Percentiles rank a stretch among this genome's conserved stretches.
phyloP scores from a whole-genome alignment of 2,329 filamentous ascomycete species.

The Venturia oleaginea region DNA sequence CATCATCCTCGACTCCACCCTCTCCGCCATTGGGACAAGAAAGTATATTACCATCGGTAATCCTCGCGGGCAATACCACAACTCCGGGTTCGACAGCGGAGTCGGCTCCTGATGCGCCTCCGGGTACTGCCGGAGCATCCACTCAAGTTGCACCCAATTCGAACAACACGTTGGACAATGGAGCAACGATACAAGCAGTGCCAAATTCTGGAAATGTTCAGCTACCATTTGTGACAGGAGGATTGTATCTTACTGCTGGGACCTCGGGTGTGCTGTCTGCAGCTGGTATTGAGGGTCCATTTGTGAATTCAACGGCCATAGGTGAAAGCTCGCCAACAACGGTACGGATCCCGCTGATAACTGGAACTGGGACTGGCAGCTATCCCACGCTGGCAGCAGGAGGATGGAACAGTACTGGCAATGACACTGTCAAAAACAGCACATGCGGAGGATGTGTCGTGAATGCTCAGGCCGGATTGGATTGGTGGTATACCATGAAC shows the following conservation, averaged over 20 bases:
- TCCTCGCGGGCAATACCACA: background rate
- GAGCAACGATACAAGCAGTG: background rate
- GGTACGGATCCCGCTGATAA: background rate
- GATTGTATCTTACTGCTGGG: background rate
- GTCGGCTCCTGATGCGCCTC: background rate
- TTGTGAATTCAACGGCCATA: background rate
- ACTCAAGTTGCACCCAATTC: background rate
- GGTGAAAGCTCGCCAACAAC: background rate
- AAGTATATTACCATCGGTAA: background rate
- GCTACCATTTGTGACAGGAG: background rate
- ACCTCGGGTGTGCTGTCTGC: background rate
- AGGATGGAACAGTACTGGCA: slow-evolving; percentile 7
- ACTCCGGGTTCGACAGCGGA: background rate
- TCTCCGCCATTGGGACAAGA: background rate
- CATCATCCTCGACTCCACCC: background rate
- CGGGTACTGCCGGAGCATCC: background rate
- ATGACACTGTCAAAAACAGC: slow-evolving; percentile 2
- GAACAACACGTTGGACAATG: background rate
- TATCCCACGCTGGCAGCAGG: background rate
- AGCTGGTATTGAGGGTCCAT: background rate
- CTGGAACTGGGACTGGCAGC: background rate
- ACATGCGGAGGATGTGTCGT: slow-evolving; percentile 24
- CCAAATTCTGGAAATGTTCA: background rate
- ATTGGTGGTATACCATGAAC: slow-evolving; percentile 22
- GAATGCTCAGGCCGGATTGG: slow-evolving; percentile 27